Conservation (phyloP, 2,329 filamentous ascomycete genomes). For the Hypoxylon sp. region DNA sequence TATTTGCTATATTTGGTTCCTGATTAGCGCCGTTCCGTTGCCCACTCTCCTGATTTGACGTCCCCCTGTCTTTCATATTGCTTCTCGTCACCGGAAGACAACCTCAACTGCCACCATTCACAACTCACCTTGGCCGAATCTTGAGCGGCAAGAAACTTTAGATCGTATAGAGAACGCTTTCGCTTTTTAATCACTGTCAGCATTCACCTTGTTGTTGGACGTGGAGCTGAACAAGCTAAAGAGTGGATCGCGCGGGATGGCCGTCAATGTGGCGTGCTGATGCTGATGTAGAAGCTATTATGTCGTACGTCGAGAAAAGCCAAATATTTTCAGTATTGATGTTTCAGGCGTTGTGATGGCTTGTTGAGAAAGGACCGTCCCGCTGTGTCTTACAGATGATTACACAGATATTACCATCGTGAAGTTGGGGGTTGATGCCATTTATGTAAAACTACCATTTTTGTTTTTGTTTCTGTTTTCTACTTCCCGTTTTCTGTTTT, state of each 20-base stretch:
- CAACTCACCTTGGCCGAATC: constrained; percentile 37
- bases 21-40: constrained; percentile 51
- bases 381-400: constrained; percentile 45
- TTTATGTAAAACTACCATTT: constrained; percentile 30
- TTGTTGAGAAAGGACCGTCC: constrained; percentile 44
- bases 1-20: constrained; percentile 46
- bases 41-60: constrained; percentile 43
- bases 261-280: constrained; percentile 29
- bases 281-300: constrained; percentile 13
- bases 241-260: constrained; percentile 40
- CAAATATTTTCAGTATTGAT: constrained; percentile 28
- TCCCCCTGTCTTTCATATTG: constrained; percentile 34
- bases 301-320: constrained; percentile 31
- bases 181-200: constrained; percentile 26
- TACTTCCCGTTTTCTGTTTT: constrained; percentile 20
- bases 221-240: constrained; percentile 40
- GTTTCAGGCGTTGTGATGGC: constrained; percentile 40
- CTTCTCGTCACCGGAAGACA: constrained; percentile 35
- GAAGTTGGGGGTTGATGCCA: constrained; percentile 33
- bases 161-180: constrained; percentile 10
- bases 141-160: constrained; percentile 25
- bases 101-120: constrained; percentile 29
- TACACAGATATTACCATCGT: constrained; percentile 31
- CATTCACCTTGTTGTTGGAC: constrained; percentile 20
- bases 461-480: constrained; percentile 19